These are phyloP conservation scores for Talaromyces funiculosus DNA, from an alignment of 2,329 filamentous ascomycete genomes.

Conservation along the genomic window DNA sequence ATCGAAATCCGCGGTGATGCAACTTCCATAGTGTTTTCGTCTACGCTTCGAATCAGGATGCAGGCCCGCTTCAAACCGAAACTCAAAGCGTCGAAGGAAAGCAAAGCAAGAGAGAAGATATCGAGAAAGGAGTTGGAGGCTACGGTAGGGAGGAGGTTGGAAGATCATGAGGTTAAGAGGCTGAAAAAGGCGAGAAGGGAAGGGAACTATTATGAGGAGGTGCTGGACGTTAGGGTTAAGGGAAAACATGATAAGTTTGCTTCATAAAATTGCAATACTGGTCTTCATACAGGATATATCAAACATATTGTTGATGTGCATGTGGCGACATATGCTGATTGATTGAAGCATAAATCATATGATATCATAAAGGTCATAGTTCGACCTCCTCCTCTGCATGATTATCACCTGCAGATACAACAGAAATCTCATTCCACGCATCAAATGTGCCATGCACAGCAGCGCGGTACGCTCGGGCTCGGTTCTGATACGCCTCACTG, in stretches of 20 bases:
- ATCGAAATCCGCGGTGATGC: conserved; percentile 73
- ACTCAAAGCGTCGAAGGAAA: conserved; percentile 71
- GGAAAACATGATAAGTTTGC: conserved; percentile 83
- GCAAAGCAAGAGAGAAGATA: conserved; percentile 78
- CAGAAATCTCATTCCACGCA: conserved; percentile 37
- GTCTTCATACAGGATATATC: neutral
- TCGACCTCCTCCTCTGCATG: conserved; percentile 40
- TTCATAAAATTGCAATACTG: conserved; percentile 20
- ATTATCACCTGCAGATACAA: conserved; percentile 41
- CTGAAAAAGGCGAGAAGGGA: conserved; percentile 78
- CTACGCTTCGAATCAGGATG: conserved; percentile 79
- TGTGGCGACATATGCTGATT: neutral
- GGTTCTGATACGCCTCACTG: neutral
- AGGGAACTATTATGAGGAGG: conserved; percentile 81
- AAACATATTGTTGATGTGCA: neutral
- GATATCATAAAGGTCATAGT: conserved; percentile 24
- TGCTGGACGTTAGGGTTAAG: conserved; percentile 84
- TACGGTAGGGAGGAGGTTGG: conserved; percentile 66
- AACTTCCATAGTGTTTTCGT: conserved; percentile 60
- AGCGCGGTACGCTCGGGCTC: conserved; percentile 33
- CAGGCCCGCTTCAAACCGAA: conserved; percentile 89
- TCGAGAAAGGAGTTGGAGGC: conserved; percentile 78
- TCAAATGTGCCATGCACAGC: conserved; percentile 38
- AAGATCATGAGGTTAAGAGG: conserved; percentile 79
- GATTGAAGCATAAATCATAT: conserved; percentile 6